Conservation (phyloP, 176 grass and related monocot species). For the Thalia dealbata region DNA sequence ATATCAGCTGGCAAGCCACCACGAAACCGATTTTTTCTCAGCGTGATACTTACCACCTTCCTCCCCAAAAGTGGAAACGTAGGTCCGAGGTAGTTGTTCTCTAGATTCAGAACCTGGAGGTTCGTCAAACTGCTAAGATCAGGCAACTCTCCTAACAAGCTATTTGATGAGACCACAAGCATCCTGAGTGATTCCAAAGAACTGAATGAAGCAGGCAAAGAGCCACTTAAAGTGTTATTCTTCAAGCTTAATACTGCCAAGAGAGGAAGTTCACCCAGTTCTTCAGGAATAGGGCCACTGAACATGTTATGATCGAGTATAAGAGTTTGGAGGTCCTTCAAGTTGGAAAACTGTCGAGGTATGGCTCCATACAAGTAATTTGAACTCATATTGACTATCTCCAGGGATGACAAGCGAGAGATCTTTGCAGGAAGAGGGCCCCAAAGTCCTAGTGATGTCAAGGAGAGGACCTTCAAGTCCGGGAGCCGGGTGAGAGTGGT, state of each 20-base stretch:
- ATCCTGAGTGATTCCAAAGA: constrained; percentile 40
- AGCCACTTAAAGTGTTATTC: constrained; percentile 58
- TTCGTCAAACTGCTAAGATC: constrained; percentile 42
- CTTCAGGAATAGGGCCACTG: constrained; percentile 36
- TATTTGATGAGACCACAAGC: constrained; percentile 66
- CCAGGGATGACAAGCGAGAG: constrained; percentile 34
- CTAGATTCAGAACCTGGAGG: constrained; percentile 62
- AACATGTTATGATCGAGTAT: constrained; percentile 76
- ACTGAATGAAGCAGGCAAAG: constrained; percentile 47
- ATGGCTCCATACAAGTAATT: constrained; percentile 67
- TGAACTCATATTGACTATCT: constrained; percentile 80
- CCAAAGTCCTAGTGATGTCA: constrained; percentile 76
- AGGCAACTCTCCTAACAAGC: constrained; percentile 53
- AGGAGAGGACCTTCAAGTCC: constrained; percentile 73
- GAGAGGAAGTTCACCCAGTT: constrained; percentile 31
- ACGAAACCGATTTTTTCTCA: constrained; percentile 60
- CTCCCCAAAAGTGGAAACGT: constrained; percentile 51
- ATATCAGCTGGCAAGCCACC: constrained; percentile 39
- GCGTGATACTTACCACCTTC: constrained; percentile 57
- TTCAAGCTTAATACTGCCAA: constrained; percentile 64
- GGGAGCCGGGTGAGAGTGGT: constrained; percentile 72
- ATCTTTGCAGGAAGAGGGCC: constrained; percentile 61
- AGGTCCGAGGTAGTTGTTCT: constrained; percentile 56
- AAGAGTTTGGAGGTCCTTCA: constrained; percentile 52
- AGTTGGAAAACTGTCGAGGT: constrained; percentile 33